A percentile compares a stretch with the other conserved stretches of the same genome.
phyloP scores from a whole-genome alignment of 768 basidiomycete genomes.

The Amanita phalloides region DNA sequence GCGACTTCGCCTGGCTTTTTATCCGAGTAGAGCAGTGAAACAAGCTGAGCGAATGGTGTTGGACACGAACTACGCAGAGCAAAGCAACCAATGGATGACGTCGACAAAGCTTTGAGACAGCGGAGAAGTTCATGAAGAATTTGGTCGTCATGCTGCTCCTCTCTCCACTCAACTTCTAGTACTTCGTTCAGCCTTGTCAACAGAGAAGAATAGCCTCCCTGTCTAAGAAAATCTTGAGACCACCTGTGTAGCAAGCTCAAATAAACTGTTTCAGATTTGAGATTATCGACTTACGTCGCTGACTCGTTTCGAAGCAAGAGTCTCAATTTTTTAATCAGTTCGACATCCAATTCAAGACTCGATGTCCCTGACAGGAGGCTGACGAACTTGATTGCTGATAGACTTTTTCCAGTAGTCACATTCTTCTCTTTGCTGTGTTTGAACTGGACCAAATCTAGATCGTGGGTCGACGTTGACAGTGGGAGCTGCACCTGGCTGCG shows the following conservation, averaged over 20 bases:
- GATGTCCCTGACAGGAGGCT: conserved; percentile 57
- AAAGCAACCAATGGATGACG: conserved; percentile 79
- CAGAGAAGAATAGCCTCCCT: conserved; percentile 80
- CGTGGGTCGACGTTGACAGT: conserved; percentile 30
- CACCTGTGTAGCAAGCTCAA: conserved; percentile 39
- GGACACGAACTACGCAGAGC: conserved; percentile 87
- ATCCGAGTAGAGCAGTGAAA: conserved; percentile 85
- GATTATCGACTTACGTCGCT: conserved; percentile 47
- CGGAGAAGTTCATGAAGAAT: conserved; percentile 85
- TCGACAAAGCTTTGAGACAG: conserved; percentile 89
- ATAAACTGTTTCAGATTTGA: not conserved
- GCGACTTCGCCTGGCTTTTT: conserved; percentile 95
- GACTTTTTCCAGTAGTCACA: conserved; percentile 31
- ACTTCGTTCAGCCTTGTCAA: conserved; percentile 83
- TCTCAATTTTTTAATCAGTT: conserved; percentile 78
- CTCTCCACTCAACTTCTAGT: conserved; percentile 97
- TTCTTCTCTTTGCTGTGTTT: conserved; percentile 39
- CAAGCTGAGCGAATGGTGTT: conserved; percentile 76
- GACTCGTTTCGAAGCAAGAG: conserved; percentile 84
- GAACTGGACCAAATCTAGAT: conserved; percentile 27
- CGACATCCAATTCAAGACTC: conserved; percentile 73
- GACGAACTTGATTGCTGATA: conserved; percentile 58
- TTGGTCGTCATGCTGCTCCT: conserved; percentile 97
- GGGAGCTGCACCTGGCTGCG: conserved; percentile 38
- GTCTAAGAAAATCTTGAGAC: conserved; percentile 76